A percentile compares a stretch with the other conserved stretches of the same genome.
These are phyloP conservation scores for Carnegiea gigantea DNA, from an alignment of 179 eudicot species.

Conservation along the genomic window DNA sequence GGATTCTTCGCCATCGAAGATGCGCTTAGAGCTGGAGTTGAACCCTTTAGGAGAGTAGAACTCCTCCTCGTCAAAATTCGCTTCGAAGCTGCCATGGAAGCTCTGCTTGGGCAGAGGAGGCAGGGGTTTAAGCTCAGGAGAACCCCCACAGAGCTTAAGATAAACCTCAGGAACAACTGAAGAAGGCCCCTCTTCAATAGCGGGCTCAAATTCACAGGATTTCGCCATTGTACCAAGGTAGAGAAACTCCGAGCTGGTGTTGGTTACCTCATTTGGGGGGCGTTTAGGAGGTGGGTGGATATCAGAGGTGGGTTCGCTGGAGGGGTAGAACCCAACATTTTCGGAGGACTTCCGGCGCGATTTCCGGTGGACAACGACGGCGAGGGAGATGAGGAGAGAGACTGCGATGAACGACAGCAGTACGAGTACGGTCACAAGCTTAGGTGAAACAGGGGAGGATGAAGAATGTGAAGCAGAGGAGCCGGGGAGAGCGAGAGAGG, in stretches of 20 bases:
- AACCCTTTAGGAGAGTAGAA: constrained; percentile 38
- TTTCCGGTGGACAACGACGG: constrained; percentile 27
- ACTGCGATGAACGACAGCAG: constrained; percentile 26
- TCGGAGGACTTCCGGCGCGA: constrained; percentile 7
- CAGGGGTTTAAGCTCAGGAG: constrained; percentile 42
- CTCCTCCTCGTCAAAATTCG: constrained; percentile 21
- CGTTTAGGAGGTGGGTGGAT: constrained; percentile 24
- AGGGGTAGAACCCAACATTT: neutral
- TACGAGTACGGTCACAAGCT: constrained; percentile 18
- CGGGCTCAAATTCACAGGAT: constrained; percentile 28
- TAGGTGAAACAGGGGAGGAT: constrained; percentile 25
- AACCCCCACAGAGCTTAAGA: constrained; percentile 31
- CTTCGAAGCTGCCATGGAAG: constrained; percentile 1
- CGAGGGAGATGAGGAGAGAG: constrained; percentile 23
- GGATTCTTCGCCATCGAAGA: constrained; percentile 6
- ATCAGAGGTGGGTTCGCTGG: constrained; percentile 23
- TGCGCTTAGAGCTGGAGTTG: neutral
- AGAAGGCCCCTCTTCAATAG: constrained; percentile 18
- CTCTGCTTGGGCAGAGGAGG: constrained; percentile 39
- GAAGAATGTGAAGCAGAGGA: constrained; percentile 15
- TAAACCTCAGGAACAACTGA: constrained; percentile 14
- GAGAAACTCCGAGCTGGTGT: constrained; percentile 37
- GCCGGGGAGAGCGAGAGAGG: constrained; percentile 41
- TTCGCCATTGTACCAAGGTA: constrained; percentile 37
- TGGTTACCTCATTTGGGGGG: constrained; percentile 2